These are phyloP conservation scores for Salvia miltiorrhiza DNA, from an alignment of 257 asterid species.

Conservation along the genomic window DNA sequence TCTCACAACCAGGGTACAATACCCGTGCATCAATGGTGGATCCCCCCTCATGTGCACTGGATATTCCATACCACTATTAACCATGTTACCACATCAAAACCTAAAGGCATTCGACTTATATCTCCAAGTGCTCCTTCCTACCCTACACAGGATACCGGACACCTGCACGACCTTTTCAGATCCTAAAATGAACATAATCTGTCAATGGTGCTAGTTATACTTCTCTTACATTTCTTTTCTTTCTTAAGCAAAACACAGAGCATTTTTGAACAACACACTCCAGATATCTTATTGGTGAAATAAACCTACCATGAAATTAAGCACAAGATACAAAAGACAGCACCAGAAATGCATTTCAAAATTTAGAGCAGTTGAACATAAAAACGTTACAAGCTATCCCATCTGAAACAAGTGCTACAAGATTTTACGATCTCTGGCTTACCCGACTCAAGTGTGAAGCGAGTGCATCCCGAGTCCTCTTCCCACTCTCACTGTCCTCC, in stretches of 20 bases:
- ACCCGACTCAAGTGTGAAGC: conserved; percentile 68
- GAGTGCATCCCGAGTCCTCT: conserved; percentile 63
- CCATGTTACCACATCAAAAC: background rate
- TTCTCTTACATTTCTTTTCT: background rate
- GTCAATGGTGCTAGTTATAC: background rate
- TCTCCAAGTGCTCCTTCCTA: background rate
- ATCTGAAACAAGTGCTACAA: conserved; percentile 18
- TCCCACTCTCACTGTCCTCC: conserved; percentile 57
- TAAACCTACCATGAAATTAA: background rate
- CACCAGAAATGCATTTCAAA: conserved; percentile 16
- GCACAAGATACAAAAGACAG: conserved; percentile 14
- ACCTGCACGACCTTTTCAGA: background rate
- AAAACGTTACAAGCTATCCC: conserved; percentile 2
- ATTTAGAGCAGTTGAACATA: conserved; percentile 12
- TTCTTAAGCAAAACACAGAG: background rate
- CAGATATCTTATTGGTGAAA: background rate
- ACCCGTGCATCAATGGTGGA: background rate
- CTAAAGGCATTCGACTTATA: background rate
- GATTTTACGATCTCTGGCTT: conserved; percentile 45
- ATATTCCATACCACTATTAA: background rate
- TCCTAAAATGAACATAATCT: background rate
- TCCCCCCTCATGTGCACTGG: too few relatives aligned
- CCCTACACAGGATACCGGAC: background rate
- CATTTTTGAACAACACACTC: background rate
- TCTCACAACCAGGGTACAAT: background rate